Percentiles rank a stretch among this genome's conserved stretches.
Conservation (phyloP, 1,139 yeast genomes). For the Geotrichum candidum region DNA sequence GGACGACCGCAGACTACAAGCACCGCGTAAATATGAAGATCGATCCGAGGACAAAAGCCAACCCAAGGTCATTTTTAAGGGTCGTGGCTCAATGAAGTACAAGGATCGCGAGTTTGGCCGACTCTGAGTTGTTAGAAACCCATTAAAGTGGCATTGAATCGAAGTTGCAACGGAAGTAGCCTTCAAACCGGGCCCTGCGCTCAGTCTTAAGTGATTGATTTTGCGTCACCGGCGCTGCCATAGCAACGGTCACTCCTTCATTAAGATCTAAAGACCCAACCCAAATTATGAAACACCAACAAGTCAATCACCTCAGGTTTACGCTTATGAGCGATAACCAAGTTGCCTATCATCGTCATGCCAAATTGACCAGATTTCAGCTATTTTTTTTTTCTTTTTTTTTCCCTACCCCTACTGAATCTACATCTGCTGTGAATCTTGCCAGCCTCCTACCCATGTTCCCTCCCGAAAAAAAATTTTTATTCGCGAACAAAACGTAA, state of each 20-base stretch:
- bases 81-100: conserved; percentile 31
- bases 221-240: neutral
- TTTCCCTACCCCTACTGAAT: neutral
- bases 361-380: neutral
- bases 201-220: neutral
- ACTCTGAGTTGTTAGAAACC: neutral
- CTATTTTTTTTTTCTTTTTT: neutral
- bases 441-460: neutral
- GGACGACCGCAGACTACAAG: neutral
- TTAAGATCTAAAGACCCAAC: neutral
- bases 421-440: neutral
- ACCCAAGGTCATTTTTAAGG: conserved; percentile 25
- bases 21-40: neutral
- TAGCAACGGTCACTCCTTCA: neutral
- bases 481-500: neutral
- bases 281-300: neutral
- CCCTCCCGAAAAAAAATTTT: neutral
- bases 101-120: conserved; percentile 20
- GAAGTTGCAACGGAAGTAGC: neutral
- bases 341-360: neutral
- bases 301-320: neutral
- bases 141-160: neutral
- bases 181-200: neutral
- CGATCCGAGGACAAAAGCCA: neutral
- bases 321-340: neutral